Percentiles rank a stretch among this genome's conserved stretches.
Conservation (phyloP, 2,329 filamentous ascomycete genomes). For the Talaromyces sp. region DNA sequence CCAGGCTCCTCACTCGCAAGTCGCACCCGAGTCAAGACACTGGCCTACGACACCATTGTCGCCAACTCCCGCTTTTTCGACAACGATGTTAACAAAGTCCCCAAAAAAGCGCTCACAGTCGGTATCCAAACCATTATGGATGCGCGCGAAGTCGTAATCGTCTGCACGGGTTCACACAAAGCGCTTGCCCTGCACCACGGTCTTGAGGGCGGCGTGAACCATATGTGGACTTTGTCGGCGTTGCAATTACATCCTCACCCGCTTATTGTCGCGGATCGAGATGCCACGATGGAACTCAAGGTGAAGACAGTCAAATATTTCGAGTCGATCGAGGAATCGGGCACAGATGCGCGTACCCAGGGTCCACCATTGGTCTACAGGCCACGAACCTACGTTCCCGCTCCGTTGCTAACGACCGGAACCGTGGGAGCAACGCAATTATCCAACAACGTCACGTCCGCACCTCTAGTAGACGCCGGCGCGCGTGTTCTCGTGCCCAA, state of each 20-base stretch:
- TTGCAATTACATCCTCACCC: conserved; percentile 77
- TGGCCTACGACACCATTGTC: conserved; percentile 81
- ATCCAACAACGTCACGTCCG: conserved; percentile 20
- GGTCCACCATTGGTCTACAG: conserved; percentile 43
- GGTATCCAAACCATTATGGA: conserved; percentile 81
- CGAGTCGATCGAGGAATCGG: conserved; percentile 66
- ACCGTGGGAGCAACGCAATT: conserved; percentile 19
- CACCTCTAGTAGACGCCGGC: conserved; percentile 27
- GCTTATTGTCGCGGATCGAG: conserved; percentile 79
- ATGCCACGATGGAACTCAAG: conserved; percentile 68
- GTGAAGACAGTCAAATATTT: conserved; percentile 74
- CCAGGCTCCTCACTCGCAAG: conserved; percentile 74
- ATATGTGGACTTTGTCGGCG: conserved; percentile 85
- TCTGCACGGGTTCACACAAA: conserved; percentile 79
- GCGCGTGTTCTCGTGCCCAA: conserved; percentile 30
- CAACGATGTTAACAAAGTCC: conserved; percentile 69
- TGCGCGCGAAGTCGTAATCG: conserved; percentile 74
- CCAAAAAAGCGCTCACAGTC: conserved; percentile 77
- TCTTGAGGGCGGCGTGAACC: conserved; percentile 77
- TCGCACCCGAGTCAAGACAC: conserved; percentile 77
- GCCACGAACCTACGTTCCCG: conserved; percentile 35
- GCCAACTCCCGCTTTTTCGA: conserved; percentile 83
- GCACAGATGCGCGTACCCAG: conserved; percentile 46
- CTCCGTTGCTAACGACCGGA: conserved; percentile 24
- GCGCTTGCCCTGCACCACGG: conserved; percentile 73